A percentile compares a stretch with the other conserved stretches of the same genome.
These are phyloP conservation scores for Arxiozyma bovina DNA, from an alignment of 1,139 yeast genomes.

Conservation along the genomic window DNA sequence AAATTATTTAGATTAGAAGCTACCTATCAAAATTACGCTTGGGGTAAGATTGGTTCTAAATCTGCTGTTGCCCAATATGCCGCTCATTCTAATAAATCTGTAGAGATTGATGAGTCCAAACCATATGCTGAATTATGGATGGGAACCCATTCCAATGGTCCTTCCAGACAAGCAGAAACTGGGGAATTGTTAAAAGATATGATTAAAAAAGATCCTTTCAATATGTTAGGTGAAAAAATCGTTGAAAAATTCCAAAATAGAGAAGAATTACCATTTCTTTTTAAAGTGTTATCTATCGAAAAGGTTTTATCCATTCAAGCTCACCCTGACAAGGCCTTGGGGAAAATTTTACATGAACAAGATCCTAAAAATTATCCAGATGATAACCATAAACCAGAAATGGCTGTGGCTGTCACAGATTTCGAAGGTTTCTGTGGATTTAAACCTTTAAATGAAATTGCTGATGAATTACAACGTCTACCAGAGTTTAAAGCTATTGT, in stretches of 20 bases:
- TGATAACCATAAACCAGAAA: slow-evolving; percentile 97
- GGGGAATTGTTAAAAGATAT: slow-evolving; percentile 57
- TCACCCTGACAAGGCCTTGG: slow-evolving; percentile 89
- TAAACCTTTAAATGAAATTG: slow-evolving; percentile 76
- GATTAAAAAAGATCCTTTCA: slow-evolving; percentile 50
- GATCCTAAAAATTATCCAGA: slow-evolving; percentile 97
- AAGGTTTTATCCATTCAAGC: slow-evolving; percentile 95
- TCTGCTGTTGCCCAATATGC: slow-evolving; percentile 91
- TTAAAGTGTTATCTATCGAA: slow-evolving; percentile 85
- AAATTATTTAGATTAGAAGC: slow-evolving; percentile 34
- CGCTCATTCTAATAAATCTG: slow-evolving; percentile 52
- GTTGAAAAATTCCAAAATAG: slow-evolving; percentile 57
- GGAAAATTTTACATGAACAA: slow-evolving; percentile 58
- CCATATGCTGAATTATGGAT: slow-evolving; percentile 96
- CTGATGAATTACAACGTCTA: slow-evolving; percentile 53
- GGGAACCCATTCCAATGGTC: slow-evolving; percentile 96
- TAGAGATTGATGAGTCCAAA: slow-evolving; percentile 54
- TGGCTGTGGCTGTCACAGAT: slow-evolving; percentile 94
- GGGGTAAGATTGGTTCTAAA: slow-evolving; percentile 79
- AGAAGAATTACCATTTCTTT: slow-evolving; percentile 78
- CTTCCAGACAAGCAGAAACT: slow-evolving; percentile 53
- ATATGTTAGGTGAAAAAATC: slow-evolving; percentile 49
- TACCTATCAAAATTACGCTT: slow-evolving; percentile 62
- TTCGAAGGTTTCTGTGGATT: slow-evolving; percentile 98
- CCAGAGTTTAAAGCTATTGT: slow-evolving; percentile 71